phyloP scores from a whole-genome alignment of 192 early-diverging fungal species.

The Entomortierella parvispora region DNA sequence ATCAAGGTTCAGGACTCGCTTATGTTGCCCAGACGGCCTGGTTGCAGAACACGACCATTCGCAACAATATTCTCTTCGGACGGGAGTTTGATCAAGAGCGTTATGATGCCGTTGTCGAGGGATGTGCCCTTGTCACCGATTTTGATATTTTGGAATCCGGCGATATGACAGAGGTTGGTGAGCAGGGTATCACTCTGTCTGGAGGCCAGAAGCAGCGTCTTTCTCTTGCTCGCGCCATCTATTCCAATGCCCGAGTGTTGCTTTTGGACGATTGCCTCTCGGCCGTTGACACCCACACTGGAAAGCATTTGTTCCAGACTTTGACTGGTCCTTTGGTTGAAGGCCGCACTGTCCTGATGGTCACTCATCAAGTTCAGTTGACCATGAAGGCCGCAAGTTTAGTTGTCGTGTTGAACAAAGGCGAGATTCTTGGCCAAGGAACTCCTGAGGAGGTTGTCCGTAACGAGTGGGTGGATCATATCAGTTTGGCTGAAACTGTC shows the following conservation, averaged over 20 bases:
- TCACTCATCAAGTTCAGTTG: conserved; percentile 85
- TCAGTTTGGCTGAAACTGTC: conserved; percentile 1
- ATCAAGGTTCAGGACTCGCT: conserved; percentile 69
- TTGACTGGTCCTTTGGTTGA: conserved; percentile 78
- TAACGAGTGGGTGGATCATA: conserved; percentile 57
- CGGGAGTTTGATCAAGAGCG: conserved; percentile 73
- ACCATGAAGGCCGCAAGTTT: conserved; percentile 65
- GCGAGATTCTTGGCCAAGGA: conserved; percentile 65
- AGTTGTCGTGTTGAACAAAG: conserved; percentile 70
- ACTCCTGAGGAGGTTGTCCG: conserved; percentile 55
- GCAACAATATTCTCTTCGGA: conserved; percentile 88
- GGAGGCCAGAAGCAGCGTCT: conserved; percentile 92
- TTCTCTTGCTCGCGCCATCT: conserved; percentile 89
- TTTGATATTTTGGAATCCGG: conserved; percentile 87
- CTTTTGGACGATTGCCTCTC: conserved; percentile 91
- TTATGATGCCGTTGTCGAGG: conserved; percentile 82
- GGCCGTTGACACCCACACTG: conserved; percentile 96
- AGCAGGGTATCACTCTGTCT: conserved; percentile 74
- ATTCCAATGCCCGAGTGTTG: conserved; percentile 70
- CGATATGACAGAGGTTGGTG: conserved; percentile 94
- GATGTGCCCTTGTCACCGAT: conserved; percentile 88
- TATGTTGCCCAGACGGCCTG: conserved; percentile 83
- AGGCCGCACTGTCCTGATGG: conserved; percentile 86
- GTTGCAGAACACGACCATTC: conserved; percentile 80
- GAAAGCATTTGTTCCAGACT: conserved; percentile 82